Percentiles rank a stretch among this genome's conserved stretches.
Conservation (phyloP, 768 basidiomycete genomes). For the Tylopilus sp. region DNA sequence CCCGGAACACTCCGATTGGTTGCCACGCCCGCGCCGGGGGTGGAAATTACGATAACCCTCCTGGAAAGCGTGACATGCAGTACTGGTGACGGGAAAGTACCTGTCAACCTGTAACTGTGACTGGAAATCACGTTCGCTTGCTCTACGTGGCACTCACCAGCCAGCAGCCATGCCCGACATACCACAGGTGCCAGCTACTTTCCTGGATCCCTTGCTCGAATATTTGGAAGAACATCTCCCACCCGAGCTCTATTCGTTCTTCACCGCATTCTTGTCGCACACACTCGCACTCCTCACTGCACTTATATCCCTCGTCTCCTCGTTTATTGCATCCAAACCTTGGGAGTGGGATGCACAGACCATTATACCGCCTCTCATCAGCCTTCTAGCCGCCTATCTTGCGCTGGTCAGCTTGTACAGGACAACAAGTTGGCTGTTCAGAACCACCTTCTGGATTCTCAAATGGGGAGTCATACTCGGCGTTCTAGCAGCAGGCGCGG, state of each 20-base stretch:
- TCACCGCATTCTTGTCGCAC: conserved; percentile 51
- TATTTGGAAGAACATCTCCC: conserved; percentile 57
- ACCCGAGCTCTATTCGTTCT: conserved; percentile 48
- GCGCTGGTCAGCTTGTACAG: conserved; percentile 76
- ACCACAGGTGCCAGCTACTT: conserved; percentile 38
- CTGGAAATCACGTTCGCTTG: conserved; percentile 15
- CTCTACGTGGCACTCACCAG: conserved; percentile 21
- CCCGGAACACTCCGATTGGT: conserved; percentile 30
- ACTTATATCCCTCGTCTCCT: conserved; percentile 43
- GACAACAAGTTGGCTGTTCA: conserved; percentile 71
- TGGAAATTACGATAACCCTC: conserved; percentile 4
- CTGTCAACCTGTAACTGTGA: conserved; percentile 15
- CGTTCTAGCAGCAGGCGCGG: conserved; percentile 47
- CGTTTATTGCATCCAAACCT: conserved; percentile 49
- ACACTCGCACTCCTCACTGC: conserved; percentile 48
- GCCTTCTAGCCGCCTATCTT: conserved; percentile 68
- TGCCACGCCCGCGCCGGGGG: conserved; percentile 3
- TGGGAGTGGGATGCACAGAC: conserved; percentile 65
- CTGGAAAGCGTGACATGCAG: conserved; percentile 7
- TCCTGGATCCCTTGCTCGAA: conserved; percentile 52
- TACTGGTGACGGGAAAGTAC: conserved; percentile 15
- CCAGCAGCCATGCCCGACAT: conserved; percentile 24
- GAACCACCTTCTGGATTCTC: conserved; percentile 61
- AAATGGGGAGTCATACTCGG: conserved; percentile 74
- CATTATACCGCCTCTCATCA: conserved; percentile 71